Base-by-base conservation (phyloP, 192 early-diverging fungal species). In the Thamnidium elegans region DNA sequence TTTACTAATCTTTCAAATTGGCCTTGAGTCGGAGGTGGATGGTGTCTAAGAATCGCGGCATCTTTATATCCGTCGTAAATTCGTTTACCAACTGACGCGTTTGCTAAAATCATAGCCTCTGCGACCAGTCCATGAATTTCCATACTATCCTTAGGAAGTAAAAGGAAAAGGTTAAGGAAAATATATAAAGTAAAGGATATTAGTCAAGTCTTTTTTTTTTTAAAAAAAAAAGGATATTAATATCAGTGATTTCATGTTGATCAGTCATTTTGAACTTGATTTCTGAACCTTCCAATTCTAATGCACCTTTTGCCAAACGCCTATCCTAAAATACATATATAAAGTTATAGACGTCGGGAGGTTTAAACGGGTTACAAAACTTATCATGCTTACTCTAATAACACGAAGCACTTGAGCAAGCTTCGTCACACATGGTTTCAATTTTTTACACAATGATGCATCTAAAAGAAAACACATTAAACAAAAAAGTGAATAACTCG, bases 71-170 rank as follows among this genome's bases (percentile, higher is more conserved):
- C 68, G 32, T 79, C 58, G 70, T 87, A 78, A 31, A 90, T 80
- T 21, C 79, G 61, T 8, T 81, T 70, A 13, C 87, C 90, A 5
- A 92, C 90, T 4, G 82, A 79, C 0, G 77, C 61, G 60, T 92
- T 92, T 39, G 90, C 90, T 66, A 90, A 75, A 56, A 92, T 86
- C 90, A 92, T 92, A 50, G 89, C 88, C 66, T 92, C 90, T 45
- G 88, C 90, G 23, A 92, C 84, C 13, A 90, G 76, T 11, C 85
- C 80, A 73, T 92, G 90, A 26, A 89, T 83, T 62, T 87, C 86
- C 63, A 89, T 67, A 3, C 79, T 75, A 44, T 77, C 65, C 56
- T 92, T 92, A 2, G 88, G 87, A 30, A 81, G 47, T 69, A 62
- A 60, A 44, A n/a, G n/a, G 2, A 23, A 5, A 55, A 17, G n/a